A percentile compares a stretch with the other conserved stretches of the same genome.
Conservation (phyloP, 2,329 filamentous ascomycete species). For the Dactylellina parvicollis region DNA sequence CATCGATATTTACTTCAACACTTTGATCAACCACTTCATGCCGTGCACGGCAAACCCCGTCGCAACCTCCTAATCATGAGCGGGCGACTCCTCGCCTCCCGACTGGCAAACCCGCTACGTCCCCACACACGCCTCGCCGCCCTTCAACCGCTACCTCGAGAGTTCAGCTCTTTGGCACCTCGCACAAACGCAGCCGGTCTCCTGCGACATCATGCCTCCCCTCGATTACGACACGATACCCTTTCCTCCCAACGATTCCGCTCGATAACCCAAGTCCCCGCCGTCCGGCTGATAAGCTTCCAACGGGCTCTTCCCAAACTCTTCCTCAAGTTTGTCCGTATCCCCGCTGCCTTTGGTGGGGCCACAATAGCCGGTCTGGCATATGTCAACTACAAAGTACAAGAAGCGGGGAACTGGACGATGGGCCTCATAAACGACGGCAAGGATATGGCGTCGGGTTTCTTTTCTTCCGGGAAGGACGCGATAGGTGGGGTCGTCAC, state of each 20-base stretch:
- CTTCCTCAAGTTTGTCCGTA: constrained; percentile 84
- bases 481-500: constrained; percentile 79
- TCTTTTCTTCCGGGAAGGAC: constrained; percentile 69
- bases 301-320: constrained; percentile 80
- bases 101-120: constrained; percentile 59
- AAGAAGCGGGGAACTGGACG: constrained; percentile 80
- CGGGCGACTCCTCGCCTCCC: constrained; percentile 78
- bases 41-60: constrained; percentile 37
- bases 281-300: constrained; percentile 73
- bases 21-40: constrained; percentile 28
- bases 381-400: constrained; percentile 95
- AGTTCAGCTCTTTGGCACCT: constrained; percentile 33
- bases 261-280: constrained; percentile 63
- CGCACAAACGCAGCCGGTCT: constrained; percentile 42
- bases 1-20: background rate
- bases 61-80: constrained; percentile 67
- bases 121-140: constrained; percentile 17
- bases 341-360: constrained; percentile 91
- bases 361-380: constrained; percentile 85
- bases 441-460: constrained; percentile 73
- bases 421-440: constrained; percentile 79
- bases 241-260: constrained; percentile 48
- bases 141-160: constrained; percentile 20
- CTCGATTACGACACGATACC: constrained; percentile 37
- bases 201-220: constrained; percentile 36